Conservation (phyloP, 345 rosid genomes). For the Eucalyptus sideroxylon region DNA sequence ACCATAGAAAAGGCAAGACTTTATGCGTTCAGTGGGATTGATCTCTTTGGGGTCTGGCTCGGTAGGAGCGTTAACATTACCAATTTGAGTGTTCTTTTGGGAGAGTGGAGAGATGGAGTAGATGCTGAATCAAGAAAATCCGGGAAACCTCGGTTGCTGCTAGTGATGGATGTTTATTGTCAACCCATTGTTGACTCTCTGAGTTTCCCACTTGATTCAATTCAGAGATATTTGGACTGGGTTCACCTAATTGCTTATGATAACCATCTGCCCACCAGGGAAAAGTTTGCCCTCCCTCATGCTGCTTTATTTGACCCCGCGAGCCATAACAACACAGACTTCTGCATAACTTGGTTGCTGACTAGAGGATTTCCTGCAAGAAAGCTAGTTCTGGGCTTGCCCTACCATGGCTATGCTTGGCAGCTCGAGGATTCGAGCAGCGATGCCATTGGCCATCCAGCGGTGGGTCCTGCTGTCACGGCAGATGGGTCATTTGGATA, state of each 20-base stretch:
- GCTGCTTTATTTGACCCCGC: conserved; percentile 7
- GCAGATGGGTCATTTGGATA: conserved; percentile 1
- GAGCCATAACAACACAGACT: background rate
- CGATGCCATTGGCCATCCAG: conserved; percentile 1
- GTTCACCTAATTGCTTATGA: background rate
- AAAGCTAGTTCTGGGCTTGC: conserved; percentile 11
- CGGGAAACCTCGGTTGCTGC: background rate
- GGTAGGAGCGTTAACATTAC: background rate
- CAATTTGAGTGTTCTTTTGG: background rate
- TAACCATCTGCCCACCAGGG: background rate
- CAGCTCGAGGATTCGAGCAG: background rate
- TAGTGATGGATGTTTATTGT: background rate
- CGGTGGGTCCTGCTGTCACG: background rate
- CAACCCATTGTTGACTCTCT: background rate
- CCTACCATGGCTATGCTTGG: conserved; percentile 27
- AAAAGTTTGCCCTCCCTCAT: background rate
- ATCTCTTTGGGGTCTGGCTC: conserved; percentile 3
- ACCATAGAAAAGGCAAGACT: conserved; percentile 8
- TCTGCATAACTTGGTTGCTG: background rate
- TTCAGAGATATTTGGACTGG: conserved; percentile 5
- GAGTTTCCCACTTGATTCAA: conserved; percentile 2
- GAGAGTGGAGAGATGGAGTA: conserved; percentile 11
- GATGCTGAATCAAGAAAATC: background rate
- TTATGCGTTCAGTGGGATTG: conserved; percentile 11
- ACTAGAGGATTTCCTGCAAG: background rate